phyloP scores from a whole-genome alignment of 495 filamentous ascomycete species.

The Podospora pseudopauciseta region DNA sequence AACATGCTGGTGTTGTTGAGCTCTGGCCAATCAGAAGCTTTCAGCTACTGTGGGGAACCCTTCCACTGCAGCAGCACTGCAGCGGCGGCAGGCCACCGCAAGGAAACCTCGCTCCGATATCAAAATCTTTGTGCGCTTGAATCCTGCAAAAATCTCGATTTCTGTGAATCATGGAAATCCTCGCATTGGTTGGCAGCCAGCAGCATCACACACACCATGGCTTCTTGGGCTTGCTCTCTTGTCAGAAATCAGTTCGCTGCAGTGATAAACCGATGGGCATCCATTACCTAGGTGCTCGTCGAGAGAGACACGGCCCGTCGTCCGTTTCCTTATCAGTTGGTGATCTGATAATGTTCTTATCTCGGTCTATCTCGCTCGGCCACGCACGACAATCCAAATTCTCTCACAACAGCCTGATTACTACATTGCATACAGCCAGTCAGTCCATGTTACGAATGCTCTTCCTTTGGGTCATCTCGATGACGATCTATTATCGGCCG shows the following conservation, averaged over 20 bases:
- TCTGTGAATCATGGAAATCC: constrained; percentile 19
- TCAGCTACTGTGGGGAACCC: constrained; percentile 11
- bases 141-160: constrained; percentile 7
- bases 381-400: not conserved
- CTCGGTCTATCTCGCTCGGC: not conserved
- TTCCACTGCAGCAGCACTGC: constrained; percentile 10
- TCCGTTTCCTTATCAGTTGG: not conserved
- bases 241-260: not conserved
- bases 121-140: constrained; percentile 12
- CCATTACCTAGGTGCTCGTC: not conserved
- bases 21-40: constrained; percentile 5
- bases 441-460: not conserved
- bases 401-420: not conserved
- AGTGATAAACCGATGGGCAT: not conserved
- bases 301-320: not conserved
- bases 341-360: not conserved
- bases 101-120: constrained; percentile 17
- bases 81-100: constrained; percentile 11
- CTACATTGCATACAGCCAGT: not conserved
- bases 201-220: not conserved
- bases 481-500: not conserved
- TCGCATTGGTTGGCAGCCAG: not conserved
- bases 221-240: not conserved
- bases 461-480: not conserved
- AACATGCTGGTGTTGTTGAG: not conserved